These are phyloP conservation scores for Gautieria morchelliformis DNA, from an alignment of 768 basidiomycete species.

Conservation along the genomic window DNA sequence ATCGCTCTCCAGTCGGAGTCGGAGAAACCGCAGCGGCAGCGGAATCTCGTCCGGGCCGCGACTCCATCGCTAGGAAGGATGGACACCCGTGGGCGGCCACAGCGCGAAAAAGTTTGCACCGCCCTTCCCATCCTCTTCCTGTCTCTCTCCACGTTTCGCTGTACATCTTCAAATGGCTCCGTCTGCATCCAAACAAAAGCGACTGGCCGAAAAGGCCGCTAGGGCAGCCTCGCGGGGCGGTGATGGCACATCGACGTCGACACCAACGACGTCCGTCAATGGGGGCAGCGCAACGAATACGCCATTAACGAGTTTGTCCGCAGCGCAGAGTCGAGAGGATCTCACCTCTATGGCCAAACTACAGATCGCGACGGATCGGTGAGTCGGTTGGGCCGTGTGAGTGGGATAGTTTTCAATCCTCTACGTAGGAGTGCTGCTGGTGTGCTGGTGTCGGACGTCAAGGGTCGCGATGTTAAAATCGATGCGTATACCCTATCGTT, in stretches of 20 bases:
- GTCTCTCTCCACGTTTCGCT: neutral
- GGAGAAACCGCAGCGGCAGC: no score
- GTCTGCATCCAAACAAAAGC: slow-evolving; percentile 83
- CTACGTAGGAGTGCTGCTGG: slow-evolving; percentile 75
- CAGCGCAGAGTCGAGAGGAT: slow-evolving; percentile 73
- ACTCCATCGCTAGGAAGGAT: no score
- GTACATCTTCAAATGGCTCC: slow-evolving; percentile 43
- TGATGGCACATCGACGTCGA: slow-evolving; percentile 36
- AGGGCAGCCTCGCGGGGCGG: slow-evolving; percentile 47
- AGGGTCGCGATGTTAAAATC: slow-evolving; percentile 95
- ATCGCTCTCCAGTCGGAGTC: no score
- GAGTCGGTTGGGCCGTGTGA: slow-evolving; percentile 9
- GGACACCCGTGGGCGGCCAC: neutral
- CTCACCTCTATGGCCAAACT: slow-evolving; percentile 82
- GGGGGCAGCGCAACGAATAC: slow-evolving; percentile 58
- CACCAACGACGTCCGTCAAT: slow-evolving; percentile 55
- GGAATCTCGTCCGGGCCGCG: no score
- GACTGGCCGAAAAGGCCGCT: slow-evolving; percentile 89
- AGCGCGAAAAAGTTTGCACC: neutral
- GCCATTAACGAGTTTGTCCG: slow-evolving; percentile 75
- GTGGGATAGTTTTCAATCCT: slow-evolving; percentile 9
- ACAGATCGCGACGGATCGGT: slow-evolving; percentile 85
- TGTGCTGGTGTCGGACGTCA: slow-evolving; percentile 85
- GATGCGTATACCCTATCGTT: slow-evolving; percentile 93
- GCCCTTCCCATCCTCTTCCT: neutral